Evolutionary conservation across 805 yeast genomes (phyloP).

Genomic region (Myxozyma neglecta): DNA sequence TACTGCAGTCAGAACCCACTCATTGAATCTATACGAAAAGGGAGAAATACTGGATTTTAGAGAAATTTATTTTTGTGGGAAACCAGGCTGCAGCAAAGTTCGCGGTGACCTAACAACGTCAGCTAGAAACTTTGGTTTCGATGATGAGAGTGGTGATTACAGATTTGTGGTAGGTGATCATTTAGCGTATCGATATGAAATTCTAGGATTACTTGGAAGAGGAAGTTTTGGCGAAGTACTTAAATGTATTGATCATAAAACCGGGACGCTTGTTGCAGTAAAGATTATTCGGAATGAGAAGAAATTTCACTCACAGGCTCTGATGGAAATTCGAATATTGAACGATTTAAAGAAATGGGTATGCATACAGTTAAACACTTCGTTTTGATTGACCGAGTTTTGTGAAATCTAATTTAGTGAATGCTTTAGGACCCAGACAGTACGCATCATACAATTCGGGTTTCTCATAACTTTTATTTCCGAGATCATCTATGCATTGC

Average conservation of each 20-base stretch:
- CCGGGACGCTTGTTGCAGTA: conserved; percentile 60
- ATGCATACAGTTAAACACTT: neutral
- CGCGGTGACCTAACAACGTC: conserved; percentile 32
- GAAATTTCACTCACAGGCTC: conserved; percentile 74
- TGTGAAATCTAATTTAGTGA: neutral
- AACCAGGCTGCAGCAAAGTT: conserved; percentile 31
- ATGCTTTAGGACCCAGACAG: conserved; percentile 36
- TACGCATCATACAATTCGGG: conserved; percentile 49
- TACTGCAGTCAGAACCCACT: conserved; percentile 8
- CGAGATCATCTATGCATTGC: conserved; percentile 80
- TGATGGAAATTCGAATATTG: conserved; percentile 70
- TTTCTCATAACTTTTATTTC: conserved; percentile 70
- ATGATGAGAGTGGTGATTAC: conserved; percentile 67
- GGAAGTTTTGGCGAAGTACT: conserved; percentile 85
- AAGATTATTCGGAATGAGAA: conserved; percentile 74
- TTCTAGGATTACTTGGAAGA: conserved; percentile 59
- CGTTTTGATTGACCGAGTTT: neutral
- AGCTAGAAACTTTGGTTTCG: conserved; percentile 63
- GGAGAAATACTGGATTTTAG: conserved; percentile 57
- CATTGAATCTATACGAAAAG: conserved; percentile 55
- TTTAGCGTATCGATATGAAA: conserved; percentile 70
- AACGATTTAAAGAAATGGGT: conserved; percentile 47
- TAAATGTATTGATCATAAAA: conserved; percentile 65
- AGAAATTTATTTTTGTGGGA: conserved; percentile 55
- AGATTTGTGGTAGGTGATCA: conserved; percentile 61